Conservation (phyloP, 2,329 filamentous ascomycete species). For the Exophiala alcalophila region DNA sequence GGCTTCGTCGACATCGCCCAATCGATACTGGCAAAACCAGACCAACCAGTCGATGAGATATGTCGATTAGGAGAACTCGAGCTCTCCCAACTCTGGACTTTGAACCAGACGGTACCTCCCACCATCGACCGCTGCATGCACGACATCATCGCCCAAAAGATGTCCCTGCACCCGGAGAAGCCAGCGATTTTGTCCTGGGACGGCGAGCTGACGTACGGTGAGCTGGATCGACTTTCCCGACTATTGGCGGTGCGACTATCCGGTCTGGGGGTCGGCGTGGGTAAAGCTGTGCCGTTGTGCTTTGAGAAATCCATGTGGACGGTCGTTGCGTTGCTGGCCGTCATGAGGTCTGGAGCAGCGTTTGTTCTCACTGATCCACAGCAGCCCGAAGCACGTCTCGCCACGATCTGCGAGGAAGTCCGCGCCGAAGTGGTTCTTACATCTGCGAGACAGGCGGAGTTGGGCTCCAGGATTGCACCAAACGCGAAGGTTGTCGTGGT, state of each 20-base stretch:
- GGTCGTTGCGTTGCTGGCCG: slow-evolving; percentile 41
- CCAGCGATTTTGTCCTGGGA: slow-evolving; percentile 39
- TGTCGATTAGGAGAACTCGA: slow-evolving; percentile 14
- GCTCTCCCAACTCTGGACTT: slow-evolving; percentile 26
- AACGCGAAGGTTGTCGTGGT: slow-evolving; percentile 32
- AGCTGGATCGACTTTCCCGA: slow-evolving; percentile 39
- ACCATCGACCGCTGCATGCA: slow-evolving; percentile 24
- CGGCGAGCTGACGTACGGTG: slow-evolving; percentile 38
- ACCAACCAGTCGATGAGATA: slow-evolving; percentile 9
- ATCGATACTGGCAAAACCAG: slow-evolving; percentile 9
- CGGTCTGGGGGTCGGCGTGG: slow-evolving; percentile 39
- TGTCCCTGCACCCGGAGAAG: slow-evolving; percentile 2
- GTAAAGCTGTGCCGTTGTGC: slow-evolving; percentile 40
- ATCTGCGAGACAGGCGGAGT: slow-evolving; percentile 33
- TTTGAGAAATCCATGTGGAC: slow-evolving; percentile 47
- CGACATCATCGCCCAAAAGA: slow-evolving; percentile 14
- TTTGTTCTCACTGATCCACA: slow-evolving; percentile 43
- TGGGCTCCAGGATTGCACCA: slow-evolving; percentile 36
- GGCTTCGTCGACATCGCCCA: slow-evolving; percentile 23
- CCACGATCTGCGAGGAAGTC: slow-evolving; percentile 38
- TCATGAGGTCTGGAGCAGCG: slow-evolving; percentile 43
- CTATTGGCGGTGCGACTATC: slow-evolving; percentile 39
- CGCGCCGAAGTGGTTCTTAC: slow-evolving; percentile 36
- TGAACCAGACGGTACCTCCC: slow-evolving; percentile 27
- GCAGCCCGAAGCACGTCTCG: slow-evolving; percentile 39